Base-by-base conservation (phyloP, 805 yeast species). In the Kodamaea hsintzibuensis region DNA sequence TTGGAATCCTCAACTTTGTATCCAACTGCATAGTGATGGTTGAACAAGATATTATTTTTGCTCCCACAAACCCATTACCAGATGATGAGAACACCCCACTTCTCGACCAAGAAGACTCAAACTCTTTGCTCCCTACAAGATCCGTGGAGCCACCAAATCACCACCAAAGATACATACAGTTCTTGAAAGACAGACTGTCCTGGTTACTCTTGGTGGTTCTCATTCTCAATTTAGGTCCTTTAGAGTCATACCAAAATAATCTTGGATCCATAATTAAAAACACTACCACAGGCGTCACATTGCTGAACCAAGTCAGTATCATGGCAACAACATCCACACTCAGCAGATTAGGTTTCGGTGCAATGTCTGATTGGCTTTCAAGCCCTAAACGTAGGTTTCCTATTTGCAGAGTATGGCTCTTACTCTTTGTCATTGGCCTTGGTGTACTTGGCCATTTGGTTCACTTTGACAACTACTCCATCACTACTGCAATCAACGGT, bases 191-290 rank as follows among this genome's bases (percentile, higher is more conserved):
- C 60, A 75, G 76, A 18, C 77, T 86, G 1, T 82, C 90, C 46
- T 85, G 89, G 76, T 55, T 86, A 1, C 69, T 90, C n/a, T 74
- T 88, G 22, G 55, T 79, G 2, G 80, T 91, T 9, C 77, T 91
- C 51, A 74, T 91, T 25, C 69, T 90, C 46, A 79, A 85, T 35
- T 70, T 89, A 25, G 98, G 98, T 0, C 93, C 97, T 0, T 73
- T 89, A 53, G 98, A 92, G 62, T 83, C 90, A 78, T 91, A 82
- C 67, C 83, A 89, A 57, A 88, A 91, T 52, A 89, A 91, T 64
- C 79, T 92, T 79, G 95, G 93, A 0, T 85, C 91, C 7, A 73
- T 92, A 10, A 71, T 86, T n/a, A 69, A 72, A 42, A 68, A 81
- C 38, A 66, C 76, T 3, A 69, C 72, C 19, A 57, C 52, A 6